Percentiles rank a stretch among this genome's conserved stretches.
Evolutionary conservation across 257 asterid genomes (phyloP).

Genomic region (Solanum stenotomum): DNA sequence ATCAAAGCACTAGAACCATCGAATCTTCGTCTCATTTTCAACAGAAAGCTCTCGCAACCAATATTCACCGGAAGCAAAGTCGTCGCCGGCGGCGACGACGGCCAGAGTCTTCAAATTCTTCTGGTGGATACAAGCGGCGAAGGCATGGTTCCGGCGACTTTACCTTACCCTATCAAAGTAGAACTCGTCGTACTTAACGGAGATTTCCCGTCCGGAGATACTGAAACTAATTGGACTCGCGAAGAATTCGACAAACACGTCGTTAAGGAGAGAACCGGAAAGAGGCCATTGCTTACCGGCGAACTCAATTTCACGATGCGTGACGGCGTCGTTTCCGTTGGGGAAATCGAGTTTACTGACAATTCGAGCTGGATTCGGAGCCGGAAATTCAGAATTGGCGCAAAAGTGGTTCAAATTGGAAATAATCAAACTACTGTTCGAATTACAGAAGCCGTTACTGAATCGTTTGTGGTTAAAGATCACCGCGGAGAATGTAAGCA

Average conservation of each 20-base stretch:
- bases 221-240: conserved; percentile 15
- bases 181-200: conserved; percentile 62
- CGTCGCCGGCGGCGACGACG: conserved; percentile 20
- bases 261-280: conserved; percentile 52
- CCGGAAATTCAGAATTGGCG: conserved; percentile 56
- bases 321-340: conserved; percentile 33
- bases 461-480: conserved; percentile 60
- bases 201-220: conserved; percentile 26
- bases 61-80: conserved; percentile 62
- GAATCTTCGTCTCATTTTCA: conserved; percentile 24
- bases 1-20: conserved; percentile 18
- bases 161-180: conserved; percentile 26
- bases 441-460: conserved; percentile 47
- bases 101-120: conserved; percentile 33
- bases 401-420: conserved; percentile 28
- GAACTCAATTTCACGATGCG: conserved; percentile 33
- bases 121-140: conserved; percentile 17
- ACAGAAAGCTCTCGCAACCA: conserved; percentile 18
- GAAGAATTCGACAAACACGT: conserved; percentile 28
- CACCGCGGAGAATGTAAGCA: conserved; percentile 73
- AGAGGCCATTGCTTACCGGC: conserved; percentile 54
- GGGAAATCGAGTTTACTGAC: conserved; percentile 62
- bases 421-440: neutral
- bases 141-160: conserved; percentile 6
- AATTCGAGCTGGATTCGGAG: conserved; percentile 77